A percentile compares a stretch with the other conserved stretches of the same genome.
Evolutionary conservation across 805 yeast species (phyloP).

Genomic region (Peterozyma xylosa): DNA sequence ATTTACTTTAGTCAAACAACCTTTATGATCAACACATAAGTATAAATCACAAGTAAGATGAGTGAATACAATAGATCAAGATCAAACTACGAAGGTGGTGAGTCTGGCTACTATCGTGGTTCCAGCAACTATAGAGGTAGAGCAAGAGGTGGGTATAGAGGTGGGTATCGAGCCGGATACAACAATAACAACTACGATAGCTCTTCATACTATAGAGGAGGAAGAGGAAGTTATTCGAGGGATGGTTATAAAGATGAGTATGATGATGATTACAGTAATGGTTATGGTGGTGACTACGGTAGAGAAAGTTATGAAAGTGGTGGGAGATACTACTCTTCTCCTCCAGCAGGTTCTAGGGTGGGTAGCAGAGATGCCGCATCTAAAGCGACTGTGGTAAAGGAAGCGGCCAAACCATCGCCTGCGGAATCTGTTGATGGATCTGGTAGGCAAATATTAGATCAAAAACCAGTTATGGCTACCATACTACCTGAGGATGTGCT

Average conservation of each 20-base stretch:
- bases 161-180: constrained; percentile 5
- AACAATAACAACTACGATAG: not conserved
- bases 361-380: too few relatives aligned
- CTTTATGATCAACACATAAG: not conserved
- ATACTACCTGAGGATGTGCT: not conserved
- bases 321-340: too few relatives aligned
- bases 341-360: too few relatives aligned
- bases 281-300: not conserved
- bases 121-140: constrained; percentile 2
- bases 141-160: constrained; percentile 1
- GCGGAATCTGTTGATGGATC: not conserved
- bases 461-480: not conserved
- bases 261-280: constrained; percentile 2
- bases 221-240: not conserved
- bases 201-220: not conserved
- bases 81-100: not conserved
- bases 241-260: not conserved
- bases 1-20: too few relatives aligned
- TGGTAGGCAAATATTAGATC: not conserved
- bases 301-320: too few relatives aligned
- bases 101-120: constrained; percentile 2
- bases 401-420: too few relatives aligned
- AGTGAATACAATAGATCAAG: not conserved
- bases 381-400: too few relatives aligned
- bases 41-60: not conserved